Evolutionary conservation across 176 grass and related monocot species (phyloP).

Genomic region (Oryza nivara): DNA sequence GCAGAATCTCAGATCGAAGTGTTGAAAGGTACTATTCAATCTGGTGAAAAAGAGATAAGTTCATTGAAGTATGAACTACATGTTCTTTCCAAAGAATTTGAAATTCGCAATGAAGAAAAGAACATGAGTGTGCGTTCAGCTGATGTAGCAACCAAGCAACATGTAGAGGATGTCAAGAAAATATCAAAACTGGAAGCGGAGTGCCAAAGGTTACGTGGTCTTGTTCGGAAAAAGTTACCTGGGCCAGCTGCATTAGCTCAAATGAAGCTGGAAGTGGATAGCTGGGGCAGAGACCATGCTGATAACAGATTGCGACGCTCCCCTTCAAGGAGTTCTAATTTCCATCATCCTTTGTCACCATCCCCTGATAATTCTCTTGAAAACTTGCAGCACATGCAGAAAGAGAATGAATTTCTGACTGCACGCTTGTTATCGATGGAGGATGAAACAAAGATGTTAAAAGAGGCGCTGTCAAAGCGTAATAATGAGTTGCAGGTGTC

Average conservation of each 20-base stretch:
- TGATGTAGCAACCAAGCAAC: conserved; percentile 94
- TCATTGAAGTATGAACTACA: conserved; percentile 94
- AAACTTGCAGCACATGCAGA: conserved; percentile 82
- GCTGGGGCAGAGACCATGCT: conserved; percentile 75
- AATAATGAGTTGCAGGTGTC: conserved; percentile 89
- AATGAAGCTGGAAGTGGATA: conserved; percentile 99
- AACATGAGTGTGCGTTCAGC: conserved; percentile 96
- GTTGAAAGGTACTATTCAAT: conserved; percentile 75
- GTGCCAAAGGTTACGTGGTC: conserved; percentile 90
- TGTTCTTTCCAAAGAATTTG: conserved; percentile 90
- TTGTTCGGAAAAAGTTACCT: conserved; percentile 97
- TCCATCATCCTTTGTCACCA: conserved; percentile 56
- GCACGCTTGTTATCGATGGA: conserved; percentile 81
- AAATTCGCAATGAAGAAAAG: conserved; percentile 98
- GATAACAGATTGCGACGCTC: conserved; percentile 82
- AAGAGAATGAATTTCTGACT: conserved; percentile 93
- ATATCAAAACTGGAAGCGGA: conserved; percentile 97
- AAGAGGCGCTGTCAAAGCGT: conserved; percentile 87
- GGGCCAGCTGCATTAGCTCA: conserved; percentile 95
- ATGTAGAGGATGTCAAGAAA: conserved; percentile 89
- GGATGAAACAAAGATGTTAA: conserved; percentile 97
- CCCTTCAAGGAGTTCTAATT: conserved; percentile 62
- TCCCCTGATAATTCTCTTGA: conserved; percentile 56
- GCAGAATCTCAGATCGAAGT: conserved; percentile 91
- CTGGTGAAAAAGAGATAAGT: conserved; percentile 84